A percentile compares a stretch with the other conserved stretches of the same genome.
phyloP scores from a whole-genome alignment of 2,329 filamentous ascomycete genomes.

The Exophiala alcalophila region DNA sequence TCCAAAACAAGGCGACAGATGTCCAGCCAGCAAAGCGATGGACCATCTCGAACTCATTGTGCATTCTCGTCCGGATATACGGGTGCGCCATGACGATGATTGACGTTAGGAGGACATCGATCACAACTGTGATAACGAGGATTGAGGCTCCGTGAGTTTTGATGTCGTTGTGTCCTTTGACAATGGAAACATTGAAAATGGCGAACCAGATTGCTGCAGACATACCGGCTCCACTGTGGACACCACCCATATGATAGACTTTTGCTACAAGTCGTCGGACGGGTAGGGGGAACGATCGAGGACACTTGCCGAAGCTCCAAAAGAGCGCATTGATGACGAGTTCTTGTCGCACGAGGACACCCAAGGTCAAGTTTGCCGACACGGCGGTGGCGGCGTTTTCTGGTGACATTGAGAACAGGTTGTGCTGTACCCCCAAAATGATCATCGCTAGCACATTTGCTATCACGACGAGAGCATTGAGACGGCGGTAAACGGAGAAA shows the following conservation, averaged over 20 bases:
- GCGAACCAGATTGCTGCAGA: conserved; percentile 50
- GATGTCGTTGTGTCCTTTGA: conserved; percentile 27
- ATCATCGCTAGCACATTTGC: conserved; percentile 39
- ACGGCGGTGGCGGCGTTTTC: conserved; percentile 41
- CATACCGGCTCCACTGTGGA: conserved; percentile 53
- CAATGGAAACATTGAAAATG: conserved; percentile 38
- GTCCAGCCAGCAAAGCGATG: conserved; percentile 75
- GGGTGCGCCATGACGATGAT: conserved; percentile 66
- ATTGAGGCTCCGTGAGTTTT: conserved; percentile 37
- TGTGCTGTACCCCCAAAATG: conserved; percentile 37
- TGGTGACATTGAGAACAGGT: conserved; percentile 33
- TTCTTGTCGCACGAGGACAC: conserved; percentile 52
- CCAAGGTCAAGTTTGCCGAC: conserved; percentile 47
- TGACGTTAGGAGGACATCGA: conserved; percentile 55
- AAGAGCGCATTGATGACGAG: conserved; percentile 54
- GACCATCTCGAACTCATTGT: conserved; percentile 67
- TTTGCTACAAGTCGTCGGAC: conserved; percentile 49
- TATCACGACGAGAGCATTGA: conserved; percentile 43
- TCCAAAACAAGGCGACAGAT: conserved; percentile 63
- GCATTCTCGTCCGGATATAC: conserved; percentile 57
- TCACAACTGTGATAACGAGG: conserved; percentile 55
- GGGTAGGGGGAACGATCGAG: conserved; percentile 45
- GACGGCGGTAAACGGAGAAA: conserved; percentile 43
- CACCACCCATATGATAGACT: conserved; percentile 54
- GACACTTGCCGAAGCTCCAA: conserved; percentile 43